A percentile compares a stretch with the other conserved stretches of the same genome.
These are phyloP conservation scores for Coniochaeta ligniaria DNA, from an alignment of 2,329 filamentous ascomycete genomes.

Conservation along the genomic window DNA sequence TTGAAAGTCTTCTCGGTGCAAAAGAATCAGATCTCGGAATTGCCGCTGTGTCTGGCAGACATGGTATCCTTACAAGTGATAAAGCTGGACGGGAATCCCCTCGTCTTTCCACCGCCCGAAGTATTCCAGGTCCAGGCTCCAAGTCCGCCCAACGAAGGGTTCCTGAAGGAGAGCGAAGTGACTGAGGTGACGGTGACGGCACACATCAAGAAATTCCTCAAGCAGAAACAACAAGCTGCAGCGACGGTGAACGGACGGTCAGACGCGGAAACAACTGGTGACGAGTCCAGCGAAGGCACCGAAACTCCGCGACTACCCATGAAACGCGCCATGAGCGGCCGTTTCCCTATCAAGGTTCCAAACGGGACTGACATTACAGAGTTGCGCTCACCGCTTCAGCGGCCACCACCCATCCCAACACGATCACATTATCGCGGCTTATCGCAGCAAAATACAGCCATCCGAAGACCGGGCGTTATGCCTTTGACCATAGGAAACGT, in stretches of 20 bases:
- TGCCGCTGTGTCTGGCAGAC: constrained; percentile 78
- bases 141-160: constrained; percentile 48
- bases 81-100: constrained; percentile 82
- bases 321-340: constrained; percentile 55
- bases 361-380: constrained; percentile 65
- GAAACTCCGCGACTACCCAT: constrained; percentile 67
- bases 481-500: constrained; percentile 61
- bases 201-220: constrained; percentile 55
- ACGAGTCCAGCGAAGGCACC: constrained; percentile 63
- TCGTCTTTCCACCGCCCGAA: constrained; percentile 70
- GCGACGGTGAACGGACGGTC: constrained; percentile 34
- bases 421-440: constrained; percentile 74
- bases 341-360: constrained; percentile 59
- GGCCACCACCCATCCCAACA: constrained; percentile 70
- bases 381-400: constrained; percentile 61
- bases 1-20: constrained; percentile 84
- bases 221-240: constrained; percentile 41
- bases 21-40: constrained; percentile 77
- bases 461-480: constrained; percentile 66
- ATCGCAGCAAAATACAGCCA: constrained; percentile 58
- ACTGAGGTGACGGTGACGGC: constrained; percentile 53
- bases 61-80: constrained; percentile 86
- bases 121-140: constrained; percentile 52
- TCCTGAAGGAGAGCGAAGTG: constrained; percentile 55
- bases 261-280: constrained; percentile 48